Percentiles rank a stretch among this genome's conserved stretches.
Conservation (phyloP, 495 filamentous ascomycete species). For the Trichoderma orchidacearum region DNA sequence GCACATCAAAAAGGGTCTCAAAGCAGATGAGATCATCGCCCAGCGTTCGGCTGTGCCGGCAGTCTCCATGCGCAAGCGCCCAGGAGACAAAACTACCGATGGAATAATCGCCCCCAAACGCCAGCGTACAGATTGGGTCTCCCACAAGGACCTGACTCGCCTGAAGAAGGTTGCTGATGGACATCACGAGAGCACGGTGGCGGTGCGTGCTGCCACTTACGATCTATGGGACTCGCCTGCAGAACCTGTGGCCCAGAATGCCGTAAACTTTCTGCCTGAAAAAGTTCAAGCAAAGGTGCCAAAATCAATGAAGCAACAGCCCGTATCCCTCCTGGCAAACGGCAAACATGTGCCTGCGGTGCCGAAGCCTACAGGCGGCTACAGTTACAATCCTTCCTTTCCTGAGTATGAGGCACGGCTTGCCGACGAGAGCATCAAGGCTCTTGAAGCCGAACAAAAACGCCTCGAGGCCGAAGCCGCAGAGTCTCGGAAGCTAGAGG, state of each 20-base stretch:
- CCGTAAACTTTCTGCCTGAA: constrained; percentile 45
- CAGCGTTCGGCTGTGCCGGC: constrained; percentile 67
- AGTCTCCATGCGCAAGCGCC: constrained; percentile 62
- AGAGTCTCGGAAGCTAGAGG: constrained; percentile 39
- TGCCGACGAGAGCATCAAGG: constrained; percentile 58
- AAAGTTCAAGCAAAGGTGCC: constrained; percentile 56
- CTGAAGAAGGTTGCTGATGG: constrained; percentile 67
- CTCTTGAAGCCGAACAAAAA: constrained; percentile 65
- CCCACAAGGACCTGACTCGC: constrained; percentile 62
- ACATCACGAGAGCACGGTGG: constrained; percentile 40
- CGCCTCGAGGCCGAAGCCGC: constrained; percentile 53
- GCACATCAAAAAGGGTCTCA: constrained; percentile 54
- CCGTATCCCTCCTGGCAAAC: constrained; percentile 65
- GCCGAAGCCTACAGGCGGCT: constrained; percentile 59
- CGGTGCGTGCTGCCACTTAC: constrained; percentile 41
- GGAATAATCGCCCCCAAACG: constrained; percentile 67
- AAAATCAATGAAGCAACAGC: constrained; percentile 57
- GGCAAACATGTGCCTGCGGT: constrained; percentile 72
- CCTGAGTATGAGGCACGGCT: constrained; percentile 70
- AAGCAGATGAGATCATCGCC: constrained; percentile 81
- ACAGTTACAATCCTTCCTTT: constrained; percentile 83
- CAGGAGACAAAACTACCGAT: constrained; percentile 36
- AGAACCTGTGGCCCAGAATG: constrained; percentile 21
- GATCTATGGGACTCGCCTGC: constrained; percentile 64
- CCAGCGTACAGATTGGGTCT: constrained; percentile 59